Evolutionary conservation across 1,139 yeast species (phyloP), one percentile per base, ranked within the genome.

Genomic region (Pichia sp.): DNA sequence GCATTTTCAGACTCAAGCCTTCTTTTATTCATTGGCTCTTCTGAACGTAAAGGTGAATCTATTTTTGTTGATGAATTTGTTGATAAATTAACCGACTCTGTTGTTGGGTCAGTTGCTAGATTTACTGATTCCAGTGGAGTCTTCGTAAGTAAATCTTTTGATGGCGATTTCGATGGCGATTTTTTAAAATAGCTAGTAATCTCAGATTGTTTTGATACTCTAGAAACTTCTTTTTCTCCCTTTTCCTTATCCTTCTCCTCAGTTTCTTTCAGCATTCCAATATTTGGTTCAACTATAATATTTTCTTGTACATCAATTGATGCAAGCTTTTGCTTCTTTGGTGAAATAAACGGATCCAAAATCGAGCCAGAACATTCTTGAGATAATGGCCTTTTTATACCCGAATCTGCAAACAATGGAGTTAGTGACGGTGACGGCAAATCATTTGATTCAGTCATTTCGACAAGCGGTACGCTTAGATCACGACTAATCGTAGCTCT

Each of bases 161-260:
- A 16, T 16, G 16, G 16, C 16, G 16, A 16, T 20, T 40, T 38
- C 30, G 25, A 16, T 3, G 52, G 50, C 2, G 52, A 45, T 6
- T 37, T n/a, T 16, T 39, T 45, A 22, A 51, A 49, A 33, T 47
- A 49, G 9, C 36, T 43, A 2, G 54, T 47, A 4, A 49, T 39
- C 9, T n/a, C 30, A 3, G 47, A 26, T 35, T 51, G 52, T 10
- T 30, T 36, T 4, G 10, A n/a, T 23, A 16, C 16, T 16, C 16
- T 16, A 16, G 16, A 16, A 16, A 16, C 16, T 16, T 16, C 16
- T 16, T 16, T 16, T 16, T 16, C 16, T 16, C 16, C 16, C 16
- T 16, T 16, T 16, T 16, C 16, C 16, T 16, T 16, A 16, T 16
- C 16, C 16, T 16, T 16, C 16, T 16, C 16, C 16, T 16, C 16